Conservation (phyloP, 2,329 filamentous ascomycete species). For the Grosmannia serpens region DNA sequence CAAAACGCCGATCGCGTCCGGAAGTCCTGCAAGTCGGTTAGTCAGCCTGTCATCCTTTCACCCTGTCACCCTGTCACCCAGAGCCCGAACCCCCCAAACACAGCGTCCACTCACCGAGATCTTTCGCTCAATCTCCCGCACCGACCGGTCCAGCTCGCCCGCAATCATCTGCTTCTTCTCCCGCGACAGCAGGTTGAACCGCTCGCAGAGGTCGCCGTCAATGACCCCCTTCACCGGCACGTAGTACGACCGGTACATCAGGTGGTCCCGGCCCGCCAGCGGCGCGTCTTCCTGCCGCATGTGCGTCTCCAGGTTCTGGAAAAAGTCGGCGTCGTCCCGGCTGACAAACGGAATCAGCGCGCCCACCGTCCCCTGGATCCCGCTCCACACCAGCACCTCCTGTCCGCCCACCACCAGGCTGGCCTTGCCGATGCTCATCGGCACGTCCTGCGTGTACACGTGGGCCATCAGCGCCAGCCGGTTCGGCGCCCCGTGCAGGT, state of each 20-base stretch:
- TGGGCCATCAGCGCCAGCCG: constrained; percentile 77
- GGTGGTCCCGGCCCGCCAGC: constrained; percentile 81
- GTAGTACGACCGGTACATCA: constrained; percentile 94
- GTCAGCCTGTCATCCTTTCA: background rate
- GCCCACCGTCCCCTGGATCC: constrained; percentile 87
- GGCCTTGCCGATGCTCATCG: constrained; percentile 80
- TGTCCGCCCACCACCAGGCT: constrained; percentile 83
- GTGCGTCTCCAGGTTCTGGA: constrained; percentile 85
- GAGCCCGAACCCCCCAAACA: no score
- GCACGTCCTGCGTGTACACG: constrained; percentile 84
- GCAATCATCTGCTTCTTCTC: constrained; percentile 96
- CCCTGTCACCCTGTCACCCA: background rate
- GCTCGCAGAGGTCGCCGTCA: constrained; percentile 91
- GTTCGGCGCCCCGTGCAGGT: constrained; percentile 81
- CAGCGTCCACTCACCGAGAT: constrained; percentile 55
- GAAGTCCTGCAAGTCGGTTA: constrained; percentile 31
- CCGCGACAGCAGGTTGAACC: constrained; percentile 69
- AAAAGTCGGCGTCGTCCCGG: constrained; percentile 93
- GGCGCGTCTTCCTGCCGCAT: constrained; percentile 79
- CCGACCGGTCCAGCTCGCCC: constrained; percentile 78
- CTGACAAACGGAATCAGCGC: constrained; percentile 85
- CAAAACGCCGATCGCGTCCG: constrained; percentile 39
- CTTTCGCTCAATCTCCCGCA: constrained; percentile 91
- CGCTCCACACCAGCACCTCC: constrained; percentile 86
- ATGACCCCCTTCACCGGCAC: constrained; percentile 93